Evolutionary conservation across 768 basidiomycete species (phyloP).

Genomic region (Boletus vermiculosoides): DNA sequence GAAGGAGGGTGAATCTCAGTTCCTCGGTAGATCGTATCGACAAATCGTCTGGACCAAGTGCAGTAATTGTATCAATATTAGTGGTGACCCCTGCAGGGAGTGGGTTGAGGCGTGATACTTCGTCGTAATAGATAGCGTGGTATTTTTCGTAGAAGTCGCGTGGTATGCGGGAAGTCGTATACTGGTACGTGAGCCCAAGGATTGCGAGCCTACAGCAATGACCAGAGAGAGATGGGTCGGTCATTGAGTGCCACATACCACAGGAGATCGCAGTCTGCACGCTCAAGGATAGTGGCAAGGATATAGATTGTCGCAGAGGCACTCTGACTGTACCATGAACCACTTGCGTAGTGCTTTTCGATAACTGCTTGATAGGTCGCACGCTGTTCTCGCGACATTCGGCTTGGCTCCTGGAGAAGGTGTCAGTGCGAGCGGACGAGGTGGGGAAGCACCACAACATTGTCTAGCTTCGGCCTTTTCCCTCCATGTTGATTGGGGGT

Average conservation of each 20-base stretch:
- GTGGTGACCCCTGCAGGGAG: constrained; percentile 39
- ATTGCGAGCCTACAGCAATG: constrained; percentile 73
- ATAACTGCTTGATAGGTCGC: constrained; percentile 60
- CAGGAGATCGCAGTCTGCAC: constrained; percentile 89
- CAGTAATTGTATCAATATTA: constrained; percentile 44
- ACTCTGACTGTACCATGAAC: constrained; percentile 87
- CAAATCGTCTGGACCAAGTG: constrained; percentile 77
- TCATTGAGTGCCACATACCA: constrained; percentile 54
- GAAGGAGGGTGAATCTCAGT: constrained; percentile 88
- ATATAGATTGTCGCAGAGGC: constrained; percentile 87
- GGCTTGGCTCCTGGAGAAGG: constrained; percentile 43
- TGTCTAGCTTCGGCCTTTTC: constrained; percentile 61
- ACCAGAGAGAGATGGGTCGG: constrained; percentile 2
- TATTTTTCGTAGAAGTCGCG: constrained; percentile 81
- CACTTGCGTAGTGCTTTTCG: constrained; percentile 79
- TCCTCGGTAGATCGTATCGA: constrained; percentile 84
- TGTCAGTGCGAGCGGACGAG: not conserved
- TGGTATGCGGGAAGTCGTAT: constrained; percentile 83
- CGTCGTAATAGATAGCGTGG: constrained; percentile 80
- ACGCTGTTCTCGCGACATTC: constrained; percentile 70
- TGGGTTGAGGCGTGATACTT: constrained; percentile 89
- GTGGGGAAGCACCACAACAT: constrained; percentile 32
- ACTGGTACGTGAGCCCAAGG: constrained; percentile 91
- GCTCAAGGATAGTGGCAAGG: constrained; percentile 85
- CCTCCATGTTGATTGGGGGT: constrained; percentile 38